Conservation (phyloP, 2,329 filamentous ascomycete genomes). For the Curvularia verruculosa region DNA sequence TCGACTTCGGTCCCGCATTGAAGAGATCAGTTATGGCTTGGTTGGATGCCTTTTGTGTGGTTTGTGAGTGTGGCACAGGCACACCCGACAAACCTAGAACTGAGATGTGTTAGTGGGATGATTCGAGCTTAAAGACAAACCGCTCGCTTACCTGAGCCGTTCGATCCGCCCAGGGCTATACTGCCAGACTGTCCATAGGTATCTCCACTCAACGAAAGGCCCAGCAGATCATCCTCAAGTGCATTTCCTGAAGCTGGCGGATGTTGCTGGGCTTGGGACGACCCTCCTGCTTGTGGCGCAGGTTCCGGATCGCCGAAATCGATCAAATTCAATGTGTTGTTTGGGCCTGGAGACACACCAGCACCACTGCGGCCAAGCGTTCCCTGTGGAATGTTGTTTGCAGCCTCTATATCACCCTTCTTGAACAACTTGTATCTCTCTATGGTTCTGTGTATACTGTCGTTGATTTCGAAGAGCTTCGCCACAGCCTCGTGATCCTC, state of each 20-base stretch:
- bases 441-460: constrained; percentile 96
- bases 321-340: constrained; percentile 88
- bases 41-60: constrained; percentile 52
- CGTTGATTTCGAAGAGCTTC: constrained; percentile 95
- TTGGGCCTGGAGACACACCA: constrained; percentile 67
- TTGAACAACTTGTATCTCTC: constrained; percentile 95
- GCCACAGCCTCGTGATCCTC: constrained; percentile 95
- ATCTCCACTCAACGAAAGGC: constrained; percentile 75
- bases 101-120: constrained; percentile 21
- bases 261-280: constrained; percentile 50
- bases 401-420: constrained; percentile 86
- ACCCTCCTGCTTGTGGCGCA: constrained; percentile 34
- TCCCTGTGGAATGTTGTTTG: constrained; percentile 81
- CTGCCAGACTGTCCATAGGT: constrained; percentile 76
- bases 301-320: constrained; percentile 79
- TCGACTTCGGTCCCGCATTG: constrained; percentile 54
- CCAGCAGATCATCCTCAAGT: constrained; percentile 88
- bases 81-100: constrained; percentile 45
- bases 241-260: constrained; percentile 63
- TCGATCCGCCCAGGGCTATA: constrained; percentile 75
- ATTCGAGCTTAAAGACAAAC: too few species aligned
- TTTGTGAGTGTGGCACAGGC: constrained; percentile 37
- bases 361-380: constrained; percentile 71
- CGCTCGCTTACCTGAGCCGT: constrained; percentile 44
- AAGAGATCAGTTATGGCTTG: constrained; percentile 65